Evolutionary conservation across 805 yeast genomes (phyloP), one percentile per base, ranked within the genome.

Genomic region (Candida sanyiensis): DNA sequence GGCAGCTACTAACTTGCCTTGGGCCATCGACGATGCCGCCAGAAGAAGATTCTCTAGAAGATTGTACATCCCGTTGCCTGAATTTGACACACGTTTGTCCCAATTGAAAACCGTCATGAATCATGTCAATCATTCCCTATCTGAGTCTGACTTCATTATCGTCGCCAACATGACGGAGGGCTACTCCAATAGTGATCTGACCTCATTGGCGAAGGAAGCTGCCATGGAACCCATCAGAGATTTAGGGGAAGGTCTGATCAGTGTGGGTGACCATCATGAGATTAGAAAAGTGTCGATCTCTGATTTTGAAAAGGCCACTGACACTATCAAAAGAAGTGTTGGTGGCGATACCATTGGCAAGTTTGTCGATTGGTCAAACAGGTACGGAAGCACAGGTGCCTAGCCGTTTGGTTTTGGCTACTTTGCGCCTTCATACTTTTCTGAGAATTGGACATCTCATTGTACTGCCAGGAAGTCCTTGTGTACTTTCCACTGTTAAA

Each of bases 11-110:
- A 93, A 90, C 58, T 59, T 90, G 45, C 98, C 98, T 0, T 90
- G 98, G 98, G 83, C 87, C 2, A 88, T 85, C 44, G 98, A 90
- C 60, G 97, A 93, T 54, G 97, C 97, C 3, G 97, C 97, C 1
- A 69, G 97, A 52, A 73, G 97, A 58, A 70, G 97, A 46, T 90
- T 90, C 62, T 95, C 86, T 6, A 75, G 94, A 52, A 69, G 97
- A 37, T 94, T 86, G 54, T 89, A 93, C 61, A 89, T 93, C 39
- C 97, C 97, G 4, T 66, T 93, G 33, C 97, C 98, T 0, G 97
- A 89, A 56, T 73, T 67, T 18, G 89, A 82, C 48, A 87, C 97
- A 2, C 66, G 97, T 41, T 63, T 69, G 36, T 73, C 73, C 4
- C 97, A 90, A 55, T 65, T 90, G 16, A 57, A 62, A 37, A 82